Evolutionary conservation across 176 grass and related monocot genomes (phyloP), one percentile per base, ranked within the genome.

Genomic region (Puya raimondii): DNA sequence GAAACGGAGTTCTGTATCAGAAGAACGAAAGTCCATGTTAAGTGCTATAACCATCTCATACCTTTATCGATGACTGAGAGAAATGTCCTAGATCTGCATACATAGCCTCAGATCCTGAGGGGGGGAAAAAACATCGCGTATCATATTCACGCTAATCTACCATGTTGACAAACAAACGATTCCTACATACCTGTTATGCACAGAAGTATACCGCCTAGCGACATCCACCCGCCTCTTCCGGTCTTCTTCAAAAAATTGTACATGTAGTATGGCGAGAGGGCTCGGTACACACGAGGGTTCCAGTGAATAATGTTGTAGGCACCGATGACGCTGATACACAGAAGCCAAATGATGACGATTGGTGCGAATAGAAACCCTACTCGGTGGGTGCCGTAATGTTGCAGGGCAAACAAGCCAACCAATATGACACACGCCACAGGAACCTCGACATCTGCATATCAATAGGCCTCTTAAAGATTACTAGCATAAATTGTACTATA

Each of bases 71-170:
- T 59, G 79, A 67, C 72, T 97, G 93, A n/a, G 93, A 84, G 54
- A 97, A 97, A 80, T 97, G 93, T 22, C 93, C 93, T 68, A 97
- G 86, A 74, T 97, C 93, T 1, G 93, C 89, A 78, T 81, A 97
- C 89, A 97, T 97, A 64, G 89, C 89, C 85, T 97, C 93, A 71
- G 93, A 97, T 20, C 93, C 93, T 97, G 63, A 59, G 3, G 74
- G 67, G 22, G 76, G 10, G 16, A 57, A 67, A 47, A 47, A 20
- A 14, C 9, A 2, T 2, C 14, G 1, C 23, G 22, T 61, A 61
- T 22, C 56, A 18, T 61, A 20, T 21, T 16, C 17, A 61, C 7
- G 17, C 7, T 9, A 61, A 61, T n/a, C 10, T 18, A 8, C 7
- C n/a, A 9, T 61, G 8, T 61, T 0, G 14, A 61, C 56, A 61